These are phyloP conservation scores for Argentina anserina DNA, from an alignment of 306 rosid species.

Conservation along the genomic window DNA sequence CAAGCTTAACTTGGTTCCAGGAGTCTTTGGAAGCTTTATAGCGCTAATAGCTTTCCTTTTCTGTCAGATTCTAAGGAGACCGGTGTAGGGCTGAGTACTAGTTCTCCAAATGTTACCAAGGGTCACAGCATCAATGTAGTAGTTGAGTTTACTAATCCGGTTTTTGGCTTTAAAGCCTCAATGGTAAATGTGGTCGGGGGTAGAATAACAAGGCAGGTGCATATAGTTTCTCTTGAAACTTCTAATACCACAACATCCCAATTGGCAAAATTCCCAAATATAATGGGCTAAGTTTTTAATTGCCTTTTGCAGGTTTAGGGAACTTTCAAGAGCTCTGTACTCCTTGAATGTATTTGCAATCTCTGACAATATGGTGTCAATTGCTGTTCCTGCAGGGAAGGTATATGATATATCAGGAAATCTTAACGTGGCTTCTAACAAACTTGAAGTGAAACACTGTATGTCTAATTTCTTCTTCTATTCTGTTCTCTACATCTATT, in stretches of 20 bases:
- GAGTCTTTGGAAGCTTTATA: conserved; percentile 6
- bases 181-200: conserved; percentile 50
- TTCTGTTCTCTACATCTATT: not conserved
- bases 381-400: conserved; percentile 55
- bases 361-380: conserved; percentile 38
- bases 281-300: conserved; percentile 1
- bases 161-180: conserved; percentile 58
- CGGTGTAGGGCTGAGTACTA: conserved; percentile 43
- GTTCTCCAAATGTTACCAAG: conserved; percentile 44
- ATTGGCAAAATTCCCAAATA: not conserved
- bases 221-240: conserved; percentile 19
- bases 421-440: conserved; percentile 61
- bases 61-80: conserved; percentile 45
- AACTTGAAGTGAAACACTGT: conserved; percentile 55
- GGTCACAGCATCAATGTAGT: conserved; percentile 37
- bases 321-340: conserved; percentile 65
- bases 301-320: conserved; percentile 43
- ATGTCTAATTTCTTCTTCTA: conserved; percentile 28
- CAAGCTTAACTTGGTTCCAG: not conserved
- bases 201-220: conserved; percentile 59
- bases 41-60: conserved; percentile 10
- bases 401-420: conserved; percentile 68
- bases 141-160: conserved; percentile 70
- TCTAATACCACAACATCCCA: conserved; percentile 1
- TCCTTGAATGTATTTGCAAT: conserved; percentile 42